Base-by-base conservation (phyloP, 2,329 filamentous ascomycete genomes). In the Colletotrichum sp. region DNA sequence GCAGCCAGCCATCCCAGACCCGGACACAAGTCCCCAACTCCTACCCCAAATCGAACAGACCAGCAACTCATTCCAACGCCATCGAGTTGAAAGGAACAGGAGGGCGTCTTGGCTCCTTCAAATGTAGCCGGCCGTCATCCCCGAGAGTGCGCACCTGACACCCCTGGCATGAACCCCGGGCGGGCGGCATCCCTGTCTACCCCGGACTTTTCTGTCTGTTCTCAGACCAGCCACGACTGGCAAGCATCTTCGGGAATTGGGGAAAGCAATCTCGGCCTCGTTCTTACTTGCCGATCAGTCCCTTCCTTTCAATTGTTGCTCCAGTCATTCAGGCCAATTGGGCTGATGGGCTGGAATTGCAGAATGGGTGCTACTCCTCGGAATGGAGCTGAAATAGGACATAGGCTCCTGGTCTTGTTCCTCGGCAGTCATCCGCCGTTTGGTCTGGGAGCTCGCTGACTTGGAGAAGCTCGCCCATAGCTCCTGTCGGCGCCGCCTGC, bases 131-230 rank as follows among this genome's bases (percentile, higher is more conserved):
- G 66, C 61, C 55, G 71, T 48, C 61, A 64, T 57, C 69, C 60
- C 39, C 39, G 57, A 61, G 59, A 57, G 55, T 69, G 75, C 27
- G 57, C 76, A 77, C 75, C 74, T 74, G 74, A 77, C 76, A 77
- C 76, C 65, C 76, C 70, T 76, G 55, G 70, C 52, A 19, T 27
- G 39, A 28, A 32, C 27, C 66, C 71, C 59, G 32, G 63, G 19
- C 25, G 55, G 68, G 63, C 59, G 25, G 7, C 30, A 72, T 65
- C 75, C 75, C 68, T 77, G 75, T 77, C 48, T 77, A 75, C 75
- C 75, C 75, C 75, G 63, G 75, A 77, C 73, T 77, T 69, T 69
- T 52, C 15, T 44, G 57, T 75, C 63, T 75, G 72, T 75, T 66
- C 74, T 48, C 65, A 52, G 74, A 63, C 74, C 71, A 76, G 36